Base-by-base conservation (phyloP, 768 basidiomycete species). In the Leccinum rimulosum region DNA sequence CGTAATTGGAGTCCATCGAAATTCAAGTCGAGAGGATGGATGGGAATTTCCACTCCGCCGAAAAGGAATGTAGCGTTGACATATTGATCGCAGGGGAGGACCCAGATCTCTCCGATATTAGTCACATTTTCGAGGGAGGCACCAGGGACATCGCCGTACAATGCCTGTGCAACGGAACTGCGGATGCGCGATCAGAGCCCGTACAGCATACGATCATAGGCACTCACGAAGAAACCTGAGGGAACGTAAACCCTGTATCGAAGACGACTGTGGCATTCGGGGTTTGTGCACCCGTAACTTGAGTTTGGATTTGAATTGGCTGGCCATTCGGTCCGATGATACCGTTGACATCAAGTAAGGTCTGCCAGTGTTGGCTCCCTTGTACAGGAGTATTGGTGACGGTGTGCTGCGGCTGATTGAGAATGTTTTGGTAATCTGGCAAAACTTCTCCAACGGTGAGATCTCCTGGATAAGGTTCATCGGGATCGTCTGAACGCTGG, bases 221-320 rank as follows among this genome's bases (percentile, higher is more conserved):
- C n/a, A 31, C 75, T 50, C 68, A 83, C 82, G 74, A 62, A 53
- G 85, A 77, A 40, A 88, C 77, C 67, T 89, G 88, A 12, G 86
- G 81, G 3, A 89, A 74, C 0, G 86, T 79, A 69, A 87, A 89
- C 0, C 89, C 89, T 4, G 86, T 84, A 67, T 91, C 89, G 31
- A 90, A 74, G 3, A 91, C 76, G 4, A 81, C 82, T 2, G 85
- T 86, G 8, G 83, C 73, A 62, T 84, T 84, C 15, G 74, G 73
- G 10, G 71, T 72, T 50, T 80, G 71, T 28, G 73, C 70, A 31
- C 77, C 72, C 10, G 73, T 65, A 15, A 88, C 86, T 28, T 68
- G 72, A 0, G 83, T 81, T 4, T 63, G 67, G 50, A 84, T 64
- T 19, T 74, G 64, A 47, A 87, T 81, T 17, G 73, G 59, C 30